Percentiles rank a stretch among this genome's conserved stretches.
These are phyloP conservation scores for Ogataea sp. DNA, from an alignment of 805 yeast genomes.

Conservation along the genomic window DNA sequence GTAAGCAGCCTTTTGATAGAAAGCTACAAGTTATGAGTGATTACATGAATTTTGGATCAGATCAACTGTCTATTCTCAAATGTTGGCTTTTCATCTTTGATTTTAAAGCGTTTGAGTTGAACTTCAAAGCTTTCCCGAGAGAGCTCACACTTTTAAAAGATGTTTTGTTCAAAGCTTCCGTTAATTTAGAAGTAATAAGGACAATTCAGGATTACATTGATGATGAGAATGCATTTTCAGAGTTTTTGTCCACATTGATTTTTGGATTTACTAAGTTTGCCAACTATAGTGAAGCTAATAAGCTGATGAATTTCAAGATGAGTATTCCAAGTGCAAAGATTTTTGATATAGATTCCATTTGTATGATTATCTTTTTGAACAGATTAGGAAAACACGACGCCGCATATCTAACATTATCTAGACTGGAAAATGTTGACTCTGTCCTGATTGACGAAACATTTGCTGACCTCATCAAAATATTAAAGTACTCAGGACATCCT, in stretches of 20 bases:
- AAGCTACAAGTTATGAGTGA: neutral
- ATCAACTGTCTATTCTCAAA: neutral
- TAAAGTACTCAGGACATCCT: neutral
- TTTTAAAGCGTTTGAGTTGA: neutral
- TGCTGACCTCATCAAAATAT: neutral
- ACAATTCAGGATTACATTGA: no score
- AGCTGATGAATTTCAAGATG: neutral
- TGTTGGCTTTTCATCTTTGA: neutral
- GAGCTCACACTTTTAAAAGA: neutral
- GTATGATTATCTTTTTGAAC: no score
- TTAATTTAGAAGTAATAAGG: neutral
- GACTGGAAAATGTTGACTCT: neutral
- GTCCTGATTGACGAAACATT: neutral
- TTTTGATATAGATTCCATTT: neutral
- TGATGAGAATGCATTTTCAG: neutral
- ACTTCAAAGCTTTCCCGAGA: neutral
- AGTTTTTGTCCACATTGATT: neutral
- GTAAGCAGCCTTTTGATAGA: neutral
- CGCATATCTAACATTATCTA: constrained; percentile 12
- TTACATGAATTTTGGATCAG: neutral
- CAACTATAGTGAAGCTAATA: neutral
- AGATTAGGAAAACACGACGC: constrained; percentile 1
- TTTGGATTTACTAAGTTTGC: neutral
- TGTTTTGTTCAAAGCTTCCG: neutral
- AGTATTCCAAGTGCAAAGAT: neutral